phyloP scores from a whole-genome alignment of 2,329 filamentous ascomycete genomes.

The Diaporthe citri region DNA sequence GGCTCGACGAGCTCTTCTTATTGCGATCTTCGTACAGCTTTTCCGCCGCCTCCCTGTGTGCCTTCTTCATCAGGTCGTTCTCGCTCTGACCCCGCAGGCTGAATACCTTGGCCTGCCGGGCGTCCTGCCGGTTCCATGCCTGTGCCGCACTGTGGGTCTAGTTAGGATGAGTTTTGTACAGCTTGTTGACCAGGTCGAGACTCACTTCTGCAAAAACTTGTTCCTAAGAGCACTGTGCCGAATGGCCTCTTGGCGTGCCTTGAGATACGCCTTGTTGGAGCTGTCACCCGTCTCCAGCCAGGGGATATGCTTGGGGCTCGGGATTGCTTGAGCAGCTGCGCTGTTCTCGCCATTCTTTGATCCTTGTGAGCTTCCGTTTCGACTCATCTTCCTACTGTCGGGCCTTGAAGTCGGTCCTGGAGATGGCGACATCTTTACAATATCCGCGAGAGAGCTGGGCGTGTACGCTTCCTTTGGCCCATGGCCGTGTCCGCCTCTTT shows the following conservation, averaged over 20 bases:
- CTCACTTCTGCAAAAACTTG: slow-evolving; percentile 94
- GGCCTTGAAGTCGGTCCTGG: slow-evolving; percentile 75
- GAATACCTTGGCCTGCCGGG: slow-evolving; percentile 92
- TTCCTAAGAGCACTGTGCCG: slow-evolving; percentile 97
- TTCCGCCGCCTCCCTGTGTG: slow-evolving; percentile 91
- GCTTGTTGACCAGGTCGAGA: slow-evolving; percentile 12
- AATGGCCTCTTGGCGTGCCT: slow-evolving; percentile 94
- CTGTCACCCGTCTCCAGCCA: slow-evolving; percentile 95
- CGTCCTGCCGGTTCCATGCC: slow-evolving; percentile 98
- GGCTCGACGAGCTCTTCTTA: slow-evolving; percentile 68
- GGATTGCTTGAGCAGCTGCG: slow-evolving; percentile 84
- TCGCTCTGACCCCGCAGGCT: slow-evolving; percentile 95
- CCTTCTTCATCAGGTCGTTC: slow-evolving; percentile 97
- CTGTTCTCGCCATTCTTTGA: slow-evolving; percentile 81
- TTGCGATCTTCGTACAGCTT: slow-evolving; percentile 96
- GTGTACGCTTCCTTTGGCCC: slow-evolving; percentile 74
- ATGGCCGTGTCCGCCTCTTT: slow-evolving; percentile 85
- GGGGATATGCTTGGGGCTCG: slow-evolving; percentile 90
- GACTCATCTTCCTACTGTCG: slow-evolving; percentile 69
- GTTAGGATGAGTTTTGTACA: not conserved
- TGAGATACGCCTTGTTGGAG: slow-evolving; percentile 94
- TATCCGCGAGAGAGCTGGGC: slow-evolving; percentile 88
- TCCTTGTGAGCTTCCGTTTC: slow-evolving; percentile 75
- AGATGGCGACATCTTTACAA: slow-evolving; percentile 94
- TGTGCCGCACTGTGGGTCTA: slow-evolving; percentile 80